Evolutionary conservation across 352 stramenopile species (phyloP), one percentile per base, ranked within the genome.

Genomic region (Phytophthora brassicae): DNA sequence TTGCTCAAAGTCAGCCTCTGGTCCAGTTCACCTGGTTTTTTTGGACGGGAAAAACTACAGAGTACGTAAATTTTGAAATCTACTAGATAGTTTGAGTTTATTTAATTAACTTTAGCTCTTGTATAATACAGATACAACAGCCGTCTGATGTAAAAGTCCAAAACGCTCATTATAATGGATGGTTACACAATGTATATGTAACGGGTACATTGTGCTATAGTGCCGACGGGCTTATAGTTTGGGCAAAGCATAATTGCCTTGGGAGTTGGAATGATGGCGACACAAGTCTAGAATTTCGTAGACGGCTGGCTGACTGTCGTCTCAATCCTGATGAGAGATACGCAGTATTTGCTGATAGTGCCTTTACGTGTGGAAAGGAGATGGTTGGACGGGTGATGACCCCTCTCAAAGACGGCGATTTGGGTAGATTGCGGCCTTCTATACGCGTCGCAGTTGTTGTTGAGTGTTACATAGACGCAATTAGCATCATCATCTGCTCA

Each of bases 261-360:
- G 58, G 58, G 2, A 56, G 42, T 28, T 66, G 58, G 50, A 66
- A 66, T 31, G 58, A 66, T 14, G 44, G 42, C 0, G 58, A 64
- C 20, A 64, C 26, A 4, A 31, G 26, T 8, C 26, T 31, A 8
- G 26, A 31, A 9, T 31, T 31, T 31, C 4, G 8, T 4, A 4
- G 26, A 8, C 26, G 26, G 26, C 26, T 31, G 4, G 26, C 26
- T 8, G 26, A 31, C 8, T 8, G 4, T 31, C 4, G 8, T 4
- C 26, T 31, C 8, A 31, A 31, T 8, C 26, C 26, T 8, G 26
- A 31, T 31, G 4, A 4, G 4, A 4, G 26, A 4, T 31, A 31
- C 26, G 26, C 4, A 9, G 26, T 31, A 4, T 4, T 31, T 9
- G 26, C 26, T 9, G 26, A 31, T 31, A 31, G 26, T 8, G 26